Percentiles rank a stretch among this genome's conserved stretches.
Conservation (phyloP, 495 filamentous ascomycete genomes). For the Rostrohypoxylon terebratum region DNA sequence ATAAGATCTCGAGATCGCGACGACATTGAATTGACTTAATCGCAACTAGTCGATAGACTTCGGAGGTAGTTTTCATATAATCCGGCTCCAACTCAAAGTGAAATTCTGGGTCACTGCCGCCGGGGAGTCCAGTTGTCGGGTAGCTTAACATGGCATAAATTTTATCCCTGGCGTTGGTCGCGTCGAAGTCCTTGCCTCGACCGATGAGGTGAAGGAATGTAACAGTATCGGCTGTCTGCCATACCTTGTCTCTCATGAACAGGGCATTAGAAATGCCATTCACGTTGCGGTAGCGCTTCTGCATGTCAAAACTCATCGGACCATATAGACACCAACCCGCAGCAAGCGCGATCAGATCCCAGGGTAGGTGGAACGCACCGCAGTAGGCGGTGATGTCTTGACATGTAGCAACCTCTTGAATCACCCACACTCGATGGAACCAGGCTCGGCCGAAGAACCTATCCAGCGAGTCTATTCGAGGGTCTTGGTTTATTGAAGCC, state of each 20-base stretch:
- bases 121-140: not conserved
- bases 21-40: not conserved
- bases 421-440: not conserved
- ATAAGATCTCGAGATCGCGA: not conserved
- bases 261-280: not conserved
- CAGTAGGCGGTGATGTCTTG: not conserved
- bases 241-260: not conserved
- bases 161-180: not conserved
- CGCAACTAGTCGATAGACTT: not conserved
- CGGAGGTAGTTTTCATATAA: not conserved
- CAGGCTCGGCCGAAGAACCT: not conserved
- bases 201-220: not conserved
- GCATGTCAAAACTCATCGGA: not conserved
- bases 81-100: not conserved
- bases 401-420: not conserved
- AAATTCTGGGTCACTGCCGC: not conserved
- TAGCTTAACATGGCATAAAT: not conserved
- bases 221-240: not conserved
- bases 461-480: not conserved
- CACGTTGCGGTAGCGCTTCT: not conserved
- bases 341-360: not conserved
- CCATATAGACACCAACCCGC: not conserved
- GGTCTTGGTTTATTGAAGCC: not conserved
- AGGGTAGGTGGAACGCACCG: not conserved
- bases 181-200: not conserved